Evolutionary conservation across 169 alveolate genomes (phyloP).

Genomic region (Plasmodium knowlesi): DNA sequence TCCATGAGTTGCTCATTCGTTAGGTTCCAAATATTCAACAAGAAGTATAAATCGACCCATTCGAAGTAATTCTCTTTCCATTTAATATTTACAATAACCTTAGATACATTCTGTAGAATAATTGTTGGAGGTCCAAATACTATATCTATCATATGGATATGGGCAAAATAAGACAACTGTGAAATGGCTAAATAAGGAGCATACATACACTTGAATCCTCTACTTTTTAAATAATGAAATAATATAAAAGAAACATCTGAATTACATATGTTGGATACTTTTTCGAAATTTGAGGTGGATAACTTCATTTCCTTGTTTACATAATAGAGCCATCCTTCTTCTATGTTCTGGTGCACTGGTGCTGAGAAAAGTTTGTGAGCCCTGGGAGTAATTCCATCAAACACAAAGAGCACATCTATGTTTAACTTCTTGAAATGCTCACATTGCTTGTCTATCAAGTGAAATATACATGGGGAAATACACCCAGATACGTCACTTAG

Average conservation of each 20-base stretch:
- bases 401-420: constrained; percentile 46
- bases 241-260: constrained; percentile 78
- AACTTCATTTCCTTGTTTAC: constrained; percentile 37
- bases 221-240: constrained; percentile 73
- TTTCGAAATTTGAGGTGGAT: constrained; percentile 16
- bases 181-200: constrained; percentile 84
- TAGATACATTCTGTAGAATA: constrained; percentile 77
- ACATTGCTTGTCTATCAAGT: constrained; percentile 62
- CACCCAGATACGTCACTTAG: constrained; percentile 72
- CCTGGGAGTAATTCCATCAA: constrained; percentile 73
- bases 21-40: constrained; percentile 75
- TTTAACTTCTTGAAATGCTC: constrained; percentile 41
- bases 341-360: constrained; percentile 32
- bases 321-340: constrained; percentile 56
- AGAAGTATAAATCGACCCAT: constrained; percentile 76
- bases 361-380: constrained; percentile 56
- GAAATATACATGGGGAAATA: constrained; percentile 67
- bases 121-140: constrained; percentile 83
- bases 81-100: constrained; percentile 43
- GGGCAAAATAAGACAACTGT: constrained; percentile 79
- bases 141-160: constrained; percentile 76
- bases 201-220: constrained; percentile 78
- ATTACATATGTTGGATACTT: constrained; percentile 41
- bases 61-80: constrained; percentile 72
- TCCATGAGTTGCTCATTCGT: constrained; percentile 80